Base-by-base conservation (phyloP, 176 grass and related monocot species). In the Alopecurus myosuroides region DNA sequence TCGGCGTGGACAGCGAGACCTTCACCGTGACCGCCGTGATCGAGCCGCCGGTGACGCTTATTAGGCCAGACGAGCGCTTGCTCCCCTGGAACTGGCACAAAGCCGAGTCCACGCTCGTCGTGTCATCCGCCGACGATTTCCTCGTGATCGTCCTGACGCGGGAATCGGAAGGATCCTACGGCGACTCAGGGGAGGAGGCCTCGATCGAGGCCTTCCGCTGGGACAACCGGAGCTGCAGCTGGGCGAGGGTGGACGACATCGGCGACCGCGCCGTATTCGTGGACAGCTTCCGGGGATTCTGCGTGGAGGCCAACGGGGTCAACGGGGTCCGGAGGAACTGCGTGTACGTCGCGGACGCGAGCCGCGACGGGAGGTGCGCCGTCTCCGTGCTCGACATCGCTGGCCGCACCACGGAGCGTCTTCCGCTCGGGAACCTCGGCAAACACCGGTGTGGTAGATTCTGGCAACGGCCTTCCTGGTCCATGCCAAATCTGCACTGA, bases 301-400 rank as follows among this genome's bases (percentile, higher is more conserved):
- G n/a, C n/a, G n/a, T n/a, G n/a, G n/a, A n/a, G n/a, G n/a, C n/a
- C n/a, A n/a, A n/a, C 74, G 34, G 10, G 10, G 13, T 40, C 31
- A 77, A 68, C 83, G 74, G 83, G 46, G n/a, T 85, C 23, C 26
- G 46, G 34, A 9, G 74, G 35, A 85, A 85, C 83, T 85, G 62
- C 83, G 10, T 78, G 26, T 78, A 78, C 75, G 6, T 58, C 11
- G 49, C 63, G 8, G 30, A 0, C 30, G 15, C 26, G 26, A 19
- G n/a, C 4, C 14, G 26, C 11, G 7, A 4, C 26, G 26, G 25
- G 61, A 33, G 14, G 15, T 53, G 51, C 33, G 53, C 58, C 14
- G 82, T 85, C 72, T 25, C 6, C 9, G 22, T 84, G 22, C 72
- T 65, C 42, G 29, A 84, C 57, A 9, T 62, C 55, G 55, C 36